Evolutionary conservation across 805 yeast species (phyloP).

Genomic region (Zygosaccharomyces siamensis): DNA sequence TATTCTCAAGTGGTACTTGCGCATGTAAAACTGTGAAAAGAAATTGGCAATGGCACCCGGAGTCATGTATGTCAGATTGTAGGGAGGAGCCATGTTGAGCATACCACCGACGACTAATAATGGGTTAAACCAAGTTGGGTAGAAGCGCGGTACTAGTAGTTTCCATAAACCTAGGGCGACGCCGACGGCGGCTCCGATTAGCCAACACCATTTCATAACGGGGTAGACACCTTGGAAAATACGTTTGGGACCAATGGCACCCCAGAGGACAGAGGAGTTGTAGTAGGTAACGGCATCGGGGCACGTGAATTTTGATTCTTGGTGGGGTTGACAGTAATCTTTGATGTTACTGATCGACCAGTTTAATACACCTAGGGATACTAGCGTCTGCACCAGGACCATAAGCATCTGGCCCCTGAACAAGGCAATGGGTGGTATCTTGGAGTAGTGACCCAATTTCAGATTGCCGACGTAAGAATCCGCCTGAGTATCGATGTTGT

Average conservation of each 20-base stretch:
- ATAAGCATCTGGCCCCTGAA: conserved; percentile 44
- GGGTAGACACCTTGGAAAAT: conserved; percentile 58
- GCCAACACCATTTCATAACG: conserved; percentile 56
- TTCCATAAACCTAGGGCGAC: conserved; percentile 32
- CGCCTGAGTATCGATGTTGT: conserved; percentile 61
- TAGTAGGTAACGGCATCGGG: conserved; percentile 42
- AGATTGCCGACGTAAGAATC: conserved; percentile 53
- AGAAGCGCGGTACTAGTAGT: conserved; percentile 12
- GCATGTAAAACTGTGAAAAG: conserved; percentile 47
- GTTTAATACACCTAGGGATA: conserved; percentile 34
- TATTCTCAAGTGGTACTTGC: conserved; percentile 48
- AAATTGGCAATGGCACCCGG: conserved; percentile 32
- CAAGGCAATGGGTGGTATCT: conserved; percentile 54
- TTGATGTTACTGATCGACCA: conserved; percentile 35
- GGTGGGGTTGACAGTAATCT: conserved; percentile 35
- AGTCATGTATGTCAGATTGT: conserved; percentile 38
- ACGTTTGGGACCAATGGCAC: conserved; percentile 52
- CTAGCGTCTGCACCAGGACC: conserved; percentile 31
- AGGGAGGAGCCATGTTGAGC: conserved; percentile 46
- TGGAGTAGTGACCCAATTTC: conserved; percentile 54
- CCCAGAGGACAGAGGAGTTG: conserved; percentile 51
- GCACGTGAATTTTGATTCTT: conserved; percentile 39
- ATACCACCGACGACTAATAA: conserved; percentile 50
- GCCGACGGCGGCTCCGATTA: conserved; percentile 45
- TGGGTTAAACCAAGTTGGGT: conserved; percentile 43